Evolutionary conservation across 2,329 filamentous ascomycete genomes (phyloP).

Genomic region (Exophiala calicioides): DNA sequence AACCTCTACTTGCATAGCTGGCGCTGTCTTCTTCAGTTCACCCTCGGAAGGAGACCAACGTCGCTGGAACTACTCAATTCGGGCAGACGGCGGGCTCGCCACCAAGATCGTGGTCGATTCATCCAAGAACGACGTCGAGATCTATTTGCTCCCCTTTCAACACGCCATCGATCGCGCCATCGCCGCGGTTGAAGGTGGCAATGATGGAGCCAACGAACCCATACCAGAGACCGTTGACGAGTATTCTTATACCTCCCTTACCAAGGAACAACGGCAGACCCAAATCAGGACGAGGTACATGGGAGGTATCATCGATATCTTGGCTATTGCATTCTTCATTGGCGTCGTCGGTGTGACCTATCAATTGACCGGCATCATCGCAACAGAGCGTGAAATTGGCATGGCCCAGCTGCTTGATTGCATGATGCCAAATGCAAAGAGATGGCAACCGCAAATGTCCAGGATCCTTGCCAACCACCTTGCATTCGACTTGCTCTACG

Average conservation of each 20-base stretch:
- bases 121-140: constrained; percentile 71
- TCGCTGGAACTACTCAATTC: constrained; percentile 83
- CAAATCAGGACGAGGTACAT: constrained; percentile 71
- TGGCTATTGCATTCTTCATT: constrained; percentile 77
- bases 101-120: constrained; percentile 63
- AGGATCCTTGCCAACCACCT: constrained; percentile 78
- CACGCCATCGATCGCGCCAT: constrained; percentile 76
- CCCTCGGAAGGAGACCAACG: constrained; percentile 67
- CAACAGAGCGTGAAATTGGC: constrained; percentile 79
- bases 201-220: constrained; percentile 46
- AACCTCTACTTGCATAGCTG: constrained; percentile 71
- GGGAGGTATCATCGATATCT: constrained; percentile 69
- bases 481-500: constrained; percentile 76
- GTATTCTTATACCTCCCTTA: constrained; percentile 75
- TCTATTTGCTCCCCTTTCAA: constrained; percentile 79
- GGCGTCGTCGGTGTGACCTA: constrained; percentile 81
- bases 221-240: constrained; percentile 55
- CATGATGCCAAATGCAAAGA: constrained; percentile 76
- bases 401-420: constrained; percentile 88
- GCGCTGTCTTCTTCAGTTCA: constrained; percentile 73
- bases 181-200: constrained; percentile 40
- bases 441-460: constrained; percentile 76
- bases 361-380: constrained; percentile 82
- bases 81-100: constrained; percentile 72
- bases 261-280: constrained; percentile 64